Evolutionary conservation across 192 early-diverging fungal genomes (phyloP), one percentile per base, ranked within the genome.

Genomic region (Backusella liffmaniae): DNA sequence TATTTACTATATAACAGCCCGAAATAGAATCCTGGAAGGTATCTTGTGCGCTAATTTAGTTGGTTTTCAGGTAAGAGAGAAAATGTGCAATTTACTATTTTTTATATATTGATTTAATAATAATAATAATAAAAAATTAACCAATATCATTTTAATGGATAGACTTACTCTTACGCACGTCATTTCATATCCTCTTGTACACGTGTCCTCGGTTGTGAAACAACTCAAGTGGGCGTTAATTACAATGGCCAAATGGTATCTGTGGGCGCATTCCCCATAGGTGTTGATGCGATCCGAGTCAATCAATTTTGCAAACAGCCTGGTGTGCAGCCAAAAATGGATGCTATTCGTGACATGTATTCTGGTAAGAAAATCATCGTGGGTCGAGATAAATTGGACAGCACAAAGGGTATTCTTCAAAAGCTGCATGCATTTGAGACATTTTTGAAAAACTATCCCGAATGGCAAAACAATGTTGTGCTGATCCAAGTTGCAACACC

Each of bases 401-500:
- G 92, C 66, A 93, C 96, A 66, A 97, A 97, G 69, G 97, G 96
- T 66, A 94, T 99, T 34, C 87, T 92, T 72, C 97, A 99, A 84
- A 98, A 98, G 76, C 84, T 99, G 29, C 88, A 92, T 70, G 94
- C 96, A 0, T 99, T 97, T 85, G 95, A 98, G 77, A 92, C 90
- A 77, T 96, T 99, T 77, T 83, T 99, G 46, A 89, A 84, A 23
- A 85, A 89, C 36, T 98, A 94, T 72, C 98, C 98, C 15, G 91
- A 99, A 83, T 97, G 94, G 94, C 91, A 90, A 51, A 91, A 92
- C 80, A 95, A 96, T 79, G 93, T 96, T 34, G 96, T 97, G n/a
- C 82, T 99, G 23, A 96, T 99, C 46, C 98, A 99, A 81, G 97
- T 99, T 30, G 95, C 98, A 2, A 93, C 95, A 8, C 96, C 96